These are phyloP conservation scores for Candida yuanshanica DNA, from an alignment of 805 yeast species.

Conservation along the genomic window DNA sequence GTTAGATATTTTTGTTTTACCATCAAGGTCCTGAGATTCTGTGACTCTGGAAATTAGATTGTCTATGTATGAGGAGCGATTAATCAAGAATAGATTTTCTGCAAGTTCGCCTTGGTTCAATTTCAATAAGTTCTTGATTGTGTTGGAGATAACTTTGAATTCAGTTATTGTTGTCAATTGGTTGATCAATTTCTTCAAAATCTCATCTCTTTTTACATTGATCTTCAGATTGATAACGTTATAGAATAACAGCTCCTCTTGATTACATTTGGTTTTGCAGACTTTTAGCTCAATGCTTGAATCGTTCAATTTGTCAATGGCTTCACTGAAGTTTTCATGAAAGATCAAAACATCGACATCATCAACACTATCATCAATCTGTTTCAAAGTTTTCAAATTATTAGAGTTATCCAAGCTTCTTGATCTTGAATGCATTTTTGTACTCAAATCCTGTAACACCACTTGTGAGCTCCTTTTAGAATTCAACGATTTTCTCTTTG, in stretches of 20 bases:
- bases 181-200: constrained; percentile 30
- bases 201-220: constrained; percentile 25
- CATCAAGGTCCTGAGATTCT: constrained; percentile 39
- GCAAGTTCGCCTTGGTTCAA: constrained; percentile 45
- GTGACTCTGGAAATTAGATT: constrained; percentile 43
- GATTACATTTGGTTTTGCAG: constrained; percentile 14
- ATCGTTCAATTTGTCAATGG: constrained; percentile 29
- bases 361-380: constrained; percentile 57
- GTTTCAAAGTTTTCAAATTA: constrained; percentile 40
- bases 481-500: constrained; percentile 3
- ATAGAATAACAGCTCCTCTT: constrained; percentile 27
- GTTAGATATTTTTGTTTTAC: constrained; percentile 37
- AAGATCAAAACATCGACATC: constrained; percentile 66
- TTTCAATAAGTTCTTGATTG: constrained; percentile 29
- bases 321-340: constrained; percentile 46
- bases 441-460: constrained; percentile 50
- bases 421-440: constrained; percentile 56
- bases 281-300: constrained; percentile 28
- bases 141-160: constrained; percentile 23
- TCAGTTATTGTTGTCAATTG: constrained; percentile 17
- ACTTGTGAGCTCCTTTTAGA: constrained; percentile 28
- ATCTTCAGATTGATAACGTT: constrained; percentile 30
- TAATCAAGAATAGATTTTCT: constrained; percentile 40
- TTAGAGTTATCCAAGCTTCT: constrained; percentile 42
- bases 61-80: constrained; percentile 41